These are phyloP conservation scores for Antarctomyces pellizariae DNA, from an alignment of 495 filamentous ascomycete genomes.

Conservation along the genomic window DNA sequence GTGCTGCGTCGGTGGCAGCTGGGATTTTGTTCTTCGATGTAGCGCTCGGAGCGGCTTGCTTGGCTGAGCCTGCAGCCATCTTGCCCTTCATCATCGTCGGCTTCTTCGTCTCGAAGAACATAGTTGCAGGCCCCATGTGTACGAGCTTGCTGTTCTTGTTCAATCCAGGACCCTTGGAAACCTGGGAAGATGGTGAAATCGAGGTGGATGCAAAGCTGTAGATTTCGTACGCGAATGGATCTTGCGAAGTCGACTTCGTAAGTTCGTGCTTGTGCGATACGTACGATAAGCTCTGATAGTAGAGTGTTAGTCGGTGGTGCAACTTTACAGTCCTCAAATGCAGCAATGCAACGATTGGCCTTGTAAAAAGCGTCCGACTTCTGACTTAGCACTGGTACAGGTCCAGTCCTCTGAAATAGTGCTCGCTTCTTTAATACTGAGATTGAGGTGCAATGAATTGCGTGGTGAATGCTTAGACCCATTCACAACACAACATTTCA, in stretches of 20 bases:
- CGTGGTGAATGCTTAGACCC: background rate
- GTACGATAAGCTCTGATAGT: no score
- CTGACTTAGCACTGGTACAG: slow-evolving; percentile 4
- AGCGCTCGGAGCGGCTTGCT: no score
- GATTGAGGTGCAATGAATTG: slow-evolving; percentile 16
- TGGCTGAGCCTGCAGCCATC: slow-evolving; percentile 4
- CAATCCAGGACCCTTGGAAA: slow-evolving; percentile 1
- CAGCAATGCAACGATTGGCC: no score
- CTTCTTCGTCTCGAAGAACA: slow-evolving; percentile 3
- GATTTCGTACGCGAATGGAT: no score
- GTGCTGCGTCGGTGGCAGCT: no score
- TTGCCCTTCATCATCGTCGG: slow-evolving; percentile 1
- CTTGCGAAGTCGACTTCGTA: no score
- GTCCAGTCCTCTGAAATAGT: slow-evolving; percentile 8
- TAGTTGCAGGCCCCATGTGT: background rate
- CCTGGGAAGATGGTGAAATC: slow-evolving; percentile 1
- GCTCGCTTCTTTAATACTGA: slow-evolving; percentile 6
- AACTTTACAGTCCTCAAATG: no score
- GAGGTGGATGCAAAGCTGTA: background rate
- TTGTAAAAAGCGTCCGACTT: background rate
- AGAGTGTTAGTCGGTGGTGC: no score
- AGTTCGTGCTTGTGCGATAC: no score
- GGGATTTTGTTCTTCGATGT: no score
- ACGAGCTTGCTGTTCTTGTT: slow-evolving; percentile 5
- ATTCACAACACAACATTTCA: background rate